These are phyloP conservation scores for Gleditsia sinensis DNA, from an alignment of 306 rosid genomes.

Conservation along the genomic window DNA sequence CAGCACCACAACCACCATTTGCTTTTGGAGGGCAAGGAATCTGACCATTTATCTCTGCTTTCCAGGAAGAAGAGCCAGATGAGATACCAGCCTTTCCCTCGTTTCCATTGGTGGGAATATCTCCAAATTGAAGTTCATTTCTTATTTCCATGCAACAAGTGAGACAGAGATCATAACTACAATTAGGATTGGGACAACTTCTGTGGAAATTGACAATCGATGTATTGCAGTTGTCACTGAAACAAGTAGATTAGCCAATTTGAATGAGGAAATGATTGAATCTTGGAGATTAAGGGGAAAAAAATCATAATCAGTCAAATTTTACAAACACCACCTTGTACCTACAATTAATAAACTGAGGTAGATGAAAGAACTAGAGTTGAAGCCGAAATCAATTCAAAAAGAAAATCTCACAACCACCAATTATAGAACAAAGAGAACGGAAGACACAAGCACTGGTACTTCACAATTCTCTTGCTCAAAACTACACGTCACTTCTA, in stretches of 20 bases:
- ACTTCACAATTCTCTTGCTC: background rate
- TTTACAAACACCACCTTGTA: background rate
- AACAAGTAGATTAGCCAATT: conserved; percentile 28
- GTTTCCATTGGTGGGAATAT: conserved; percentile 28
- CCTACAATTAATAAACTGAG: background rate
- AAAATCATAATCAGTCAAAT: conserved; percentile 12
- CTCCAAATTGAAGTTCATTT: conserved; percentile 42
- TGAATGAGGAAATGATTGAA: conserved; percentile 15
- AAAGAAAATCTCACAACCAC: background rate
- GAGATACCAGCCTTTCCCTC: conserved; percentile 31
- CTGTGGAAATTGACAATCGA: conserved; percentile 73
- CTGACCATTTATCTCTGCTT: conserved; percentile 49
- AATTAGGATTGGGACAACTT: conserved; percentile 63
- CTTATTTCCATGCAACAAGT: conserved; percentile 65
- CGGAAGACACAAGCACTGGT: background rate
- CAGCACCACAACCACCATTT: conserved; percentile 59
- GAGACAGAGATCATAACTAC: conserved; percentile 66
- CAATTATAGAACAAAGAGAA: conserved; percentile 10
- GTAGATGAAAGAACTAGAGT: background rate
- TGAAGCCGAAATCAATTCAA: conserved; percentile 1
- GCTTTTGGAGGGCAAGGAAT: conserved; percentile 63
- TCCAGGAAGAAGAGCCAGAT: conserved; percentile 45
- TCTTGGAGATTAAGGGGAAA: background rate
- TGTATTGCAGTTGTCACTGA: conserved; percentile 71
- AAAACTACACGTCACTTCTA: conserved; percentile 5